Evolutionary conservation across 2,329 filamentous ascomycete species (phyloP), one percentile per base, ranked within the genome.

Genomic region (Coleophoma eucalyptorum): DNA sequence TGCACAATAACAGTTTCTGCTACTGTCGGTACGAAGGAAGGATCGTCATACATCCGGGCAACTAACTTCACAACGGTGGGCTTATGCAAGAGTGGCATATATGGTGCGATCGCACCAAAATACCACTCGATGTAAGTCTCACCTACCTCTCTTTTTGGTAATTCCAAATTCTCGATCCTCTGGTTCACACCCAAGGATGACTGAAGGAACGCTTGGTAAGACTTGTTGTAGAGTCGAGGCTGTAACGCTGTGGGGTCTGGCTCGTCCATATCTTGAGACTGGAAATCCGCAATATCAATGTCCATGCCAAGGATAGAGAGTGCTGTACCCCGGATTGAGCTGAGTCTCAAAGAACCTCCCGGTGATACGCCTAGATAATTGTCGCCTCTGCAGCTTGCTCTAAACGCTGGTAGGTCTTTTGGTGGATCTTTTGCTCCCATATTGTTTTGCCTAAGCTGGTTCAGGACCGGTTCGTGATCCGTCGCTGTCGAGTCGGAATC

Each of bases 251-350:
- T 69, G 53, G 66, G 70, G 16, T 62, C 55, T 51, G 69, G 81
- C 71, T 88, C 84, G 59, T 87, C 81, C 65, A 82, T 75, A 53
- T 90, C 87, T 1, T 77, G 74, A 1, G 79, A 81, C 43, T 85
- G 78, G 61, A 89, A 90, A 42, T 86, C 82, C 12, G 86, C 83
- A 40, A 93, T 80, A 66, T 95, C 87, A 60, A 94, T 87, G 43
- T 88, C 86, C 58, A 87, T 87, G 33, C 89, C 90, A 40, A 94
- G 81, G 48, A 95, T 81, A 1, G 87, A 85, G n/a, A 94, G 72
- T 8, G 81, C 83, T 0, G 87, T 91, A 43, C 88, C 89, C 60
- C 86, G 85, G 62, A 92, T 86, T 7, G 86, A 84, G 67, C 84
- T 89, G 35, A 91, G 69, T 2, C 26, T 26, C 46, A 83, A 81